Evolutionary conservation across 106 monocot species (phyloP).

Genomic region (Xerophyta viscosa): DNA sequence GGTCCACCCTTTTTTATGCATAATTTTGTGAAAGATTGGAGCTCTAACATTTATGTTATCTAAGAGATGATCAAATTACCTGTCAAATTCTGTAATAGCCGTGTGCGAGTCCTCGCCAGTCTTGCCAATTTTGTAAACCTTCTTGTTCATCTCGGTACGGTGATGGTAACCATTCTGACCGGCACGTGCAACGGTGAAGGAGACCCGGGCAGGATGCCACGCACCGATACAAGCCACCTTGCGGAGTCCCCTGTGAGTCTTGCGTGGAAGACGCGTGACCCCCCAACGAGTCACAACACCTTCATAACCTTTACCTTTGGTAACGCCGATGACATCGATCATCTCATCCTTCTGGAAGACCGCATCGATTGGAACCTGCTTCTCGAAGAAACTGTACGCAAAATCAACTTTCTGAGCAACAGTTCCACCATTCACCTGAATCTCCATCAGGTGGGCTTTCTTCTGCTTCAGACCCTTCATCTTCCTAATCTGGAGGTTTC

Average conservation of each 20-base stretch:
- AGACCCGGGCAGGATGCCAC: conserved; percentile 70
- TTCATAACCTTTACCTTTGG: conserved; percentile 63
- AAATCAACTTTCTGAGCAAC: conserved; percentile 49
- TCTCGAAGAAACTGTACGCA: conserved; percentile 58
- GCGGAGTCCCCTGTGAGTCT: conserved; percentile 55
- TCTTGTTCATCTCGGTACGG: conserved; percentile 59
- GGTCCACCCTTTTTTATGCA: too few species aligned
- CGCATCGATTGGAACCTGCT: conserved; percentile 44
- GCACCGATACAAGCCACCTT: conserved; percentile 75
- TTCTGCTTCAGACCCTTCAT: conserved; percentile 63
- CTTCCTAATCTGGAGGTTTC: conserved; percentile 32
- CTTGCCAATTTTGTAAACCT: conserved; percentile 54
- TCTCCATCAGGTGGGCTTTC: conserved; percentile 70
- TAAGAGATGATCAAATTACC: conserved; percentile 18
- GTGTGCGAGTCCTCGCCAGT: conserved; percentile 45
- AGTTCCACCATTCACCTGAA: conserved; percentile 51
- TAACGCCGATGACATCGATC: conserved; percentile 60
- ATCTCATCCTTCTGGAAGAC: conserved; percentile 66
- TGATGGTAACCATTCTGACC: conserved; percentile 82
- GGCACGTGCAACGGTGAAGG: conserved; percentile 55
- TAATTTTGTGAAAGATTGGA: too few species aligned
- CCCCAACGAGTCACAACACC: conserved; percentile 74
- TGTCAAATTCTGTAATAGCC: conserved; percentile 36
- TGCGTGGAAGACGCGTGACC: conserved; percentile 61
- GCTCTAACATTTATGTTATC: too few species aligned